Evolutionary conservation across 2,329 filamentous ascomycete species (phyloP), one percentile per base, ranked within the genome.

Genomic region (Xylariaceae sp.): DNA sequence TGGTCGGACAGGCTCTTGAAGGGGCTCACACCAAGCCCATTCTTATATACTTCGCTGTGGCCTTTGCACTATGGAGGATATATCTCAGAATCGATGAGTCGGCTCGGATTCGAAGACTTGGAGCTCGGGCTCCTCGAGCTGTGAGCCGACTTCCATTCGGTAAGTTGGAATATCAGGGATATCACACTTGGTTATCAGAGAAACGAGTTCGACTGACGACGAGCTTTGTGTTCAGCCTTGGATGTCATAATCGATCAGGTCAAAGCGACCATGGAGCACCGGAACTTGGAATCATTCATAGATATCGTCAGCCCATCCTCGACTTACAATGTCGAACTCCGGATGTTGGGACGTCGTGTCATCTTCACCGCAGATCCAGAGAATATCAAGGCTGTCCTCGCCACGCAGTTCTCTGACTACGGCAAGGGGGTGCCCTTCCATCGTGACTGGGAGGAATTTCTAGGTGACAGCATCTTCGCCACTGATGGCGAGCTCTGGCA

Each of bases 351-450:
- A 52, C 72, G 76, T 52, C 83, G 89, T n/a, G 73, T 88, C 18
- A 73, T 95, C 60, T 81, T 94, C 69, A 96, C 92, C 0, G 83
- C 83, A 4, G 91, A 96, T 66, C 88, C 89, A 0, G 90, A 95
- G 69, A 96, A 96, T 71, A 69, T 96, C 77, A 96, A 96, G 73
- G 90, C 92, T 4, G 81, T 97, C 18, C 79, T 97, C n/a, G 89
- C 92, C 0, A 88, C 88, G 1, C 90, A 96, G 70, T 97, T 97
- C 70, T 75, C 76, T 47, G 89, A 96, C 70, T 97, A 87, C 70
- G 92, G 92, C 67, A 92, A 96, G 72, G 91, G 92, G 5, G 75
- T 85, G 62, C 74, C 78, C 18, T 96, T 96, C 75, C 87, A 92
- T 67, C 66, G 74, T 7, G 87, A 92, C 55, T 95, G 88, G 88